Evolutionary conservation across 2,329 filamentous ascomycete species (phyloP), one percentile per base, ranked within the genome.

Genomic region (Hypoxylon sp.): DNA sequence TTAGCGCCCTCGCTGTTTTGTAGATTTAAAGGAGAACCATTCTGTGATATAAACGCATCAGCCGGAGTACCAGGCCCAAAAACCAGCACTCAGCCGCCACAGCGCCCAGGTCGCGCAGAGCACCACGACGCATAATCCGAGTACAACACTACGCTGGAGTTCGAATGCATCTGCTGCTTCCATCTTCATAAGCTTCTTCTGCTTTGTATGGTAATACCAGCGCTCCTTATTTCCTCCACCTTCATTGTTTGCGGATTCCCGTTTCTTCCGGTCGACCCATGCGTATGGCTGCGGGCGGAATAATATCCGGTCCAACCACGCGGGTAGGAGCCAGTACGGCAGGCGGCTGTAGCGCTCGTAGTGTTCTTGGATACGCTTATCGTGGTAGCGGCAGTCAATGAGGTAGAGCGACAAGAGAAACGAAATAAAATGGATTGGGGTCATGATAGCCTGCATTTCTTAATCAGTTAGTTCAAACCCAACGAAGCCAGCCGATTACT

Each of bases 321-420:
- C 57, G 3, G 80, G 81, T 51, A 82, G 66, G 6, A 63, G 38
- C 60, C 64, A 65, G 14, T 38, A 43, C 2, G 68, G 68, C 21
- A 70, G 21, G 2, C 50, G 68, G n/a, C 58, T 60, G 49, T 41
- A 65, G 60, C 57, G 68, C 36, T 66, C 52, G 14, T 77, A 68
- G 43, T 81, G 79, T 59, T 74, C 76, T 65, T 79, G 79, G 57
- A 80, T 70, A 78, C 89, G 82, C 77, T 83, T 75, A 74, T 82
- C 74, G 73, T 87, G 79, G 84, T 88, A 82, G 63, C 83, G 83
- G 55, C 84, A 80, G 79, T 92, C 89, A 46, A 92, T 84, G 56
- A 91, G 78, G 75, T 85, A 83, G 49, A 92, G 85, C 1, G 90
- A 91, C 69, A 91, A 49, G 45, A 93, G 77, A 79, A 92, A 91